phyloP scores from a whole-genome alignment of 2,329 filamentous ascomycete genomes.

The Xylogone sp. region DNA sequence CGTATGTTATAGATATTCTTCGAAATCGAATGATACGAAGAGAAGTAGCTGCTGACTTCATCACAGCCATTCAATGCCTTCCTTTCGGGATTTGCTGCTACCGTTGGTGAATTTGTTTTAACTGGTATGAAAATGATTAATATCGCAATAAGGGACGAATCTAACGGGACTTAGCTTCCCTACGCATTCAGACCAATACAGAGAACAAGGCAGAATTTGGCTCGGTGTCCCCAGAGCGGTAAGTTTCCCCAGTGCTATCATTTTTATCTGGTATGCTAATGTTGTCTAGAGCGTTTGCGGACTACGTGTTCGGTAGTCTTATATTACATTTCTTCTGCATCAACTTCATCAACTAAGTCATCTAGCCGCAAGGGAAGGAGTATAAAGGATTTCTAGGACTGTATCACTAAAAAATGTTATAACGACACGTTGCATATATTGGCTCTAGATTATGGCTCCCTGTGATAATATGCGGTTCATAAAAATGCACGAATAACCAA shows the following conservation, averaged over 20 bases:
- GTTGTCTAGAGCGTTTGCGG: conserved; percentile 76
- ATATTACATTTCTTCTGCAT: conserved; percentile 98
- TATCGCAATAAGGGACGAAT: neutral
- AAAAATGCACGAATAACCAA: neutral
- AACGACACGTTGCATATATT: neutral
- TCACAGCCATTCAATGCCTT: conserved; percentile 97
- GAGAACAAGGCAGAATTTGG: conserved; percentile 77
- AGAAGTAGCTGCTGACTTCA: neutral
- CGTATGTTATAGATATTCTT: conserved; percentile 52
- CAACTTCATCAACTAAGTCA: conserved; percentile 92
- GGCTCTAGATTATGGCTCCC: neutral
- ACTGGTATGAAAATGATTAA: conserved; percentile 62
- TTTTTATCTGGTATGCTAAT: conserved; percentile 11
- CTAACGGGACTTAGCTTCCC: conserved; percentile 45
- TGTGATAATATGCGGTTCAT: neutral
- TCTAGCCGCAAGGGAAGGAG: conserved; percentile 10
- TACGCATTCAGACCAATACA: conserved; percentile 88
- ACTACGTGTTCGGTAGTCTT: conserved; percentile 91
- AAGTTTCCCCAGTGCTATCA: conserved; percentile 24
- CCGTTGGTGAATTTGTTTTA: conserved; percentile 95
- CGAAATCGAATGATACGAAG: neutral
- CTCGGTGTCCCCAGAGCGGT: conserved; percentile 77
- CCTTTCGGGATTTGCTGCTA: conserved; percentile 88
- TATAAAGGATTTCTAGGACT: conserved; percentile 7
- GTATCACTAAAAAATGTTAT: conserved; percentile 22